A percentile compares a stretch with the other conserved stretches of the same genome.
phyloP scores from a whole-genome alignment of 2,329 filamentous ascomycete genomes.

The Sporothrix inflata region DNA sequence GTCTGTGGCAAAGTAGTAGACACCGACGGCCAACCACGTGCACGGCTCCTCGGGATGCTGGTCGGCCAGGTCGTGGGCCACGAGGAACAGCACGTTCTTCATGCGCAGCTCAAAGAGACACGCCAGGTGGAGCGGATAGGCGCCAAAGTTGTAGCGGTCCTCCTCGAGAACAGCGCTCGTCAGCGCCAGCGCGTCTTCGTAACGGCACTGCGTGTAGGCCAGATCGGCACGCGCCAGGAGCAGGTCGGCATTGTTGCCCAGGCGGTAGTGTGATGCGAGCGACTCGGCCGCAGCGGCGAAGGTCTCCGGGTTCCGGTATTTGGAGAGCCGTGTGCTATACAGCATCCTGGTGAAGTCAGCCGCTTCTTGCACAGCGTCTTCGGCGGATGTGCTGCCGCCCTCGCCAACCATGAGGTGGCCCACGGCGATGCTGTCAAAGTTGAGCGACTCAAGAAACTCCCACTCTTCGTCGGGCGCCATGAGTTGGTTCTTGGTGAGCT shows the following conservation, averaged over 20 bases:
- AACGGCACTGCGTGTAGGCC: constrained; percentile 91
- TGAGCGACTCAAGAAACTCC: constrained; percentile 81
- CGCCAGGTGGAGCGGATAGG: constrained; percentile 89
- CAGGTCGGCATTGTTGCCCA: constrained; percentile 84
- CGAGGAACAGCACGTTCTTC: constrained; percentile 86
- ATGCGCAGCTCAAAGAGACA: constrained; percentile 85
- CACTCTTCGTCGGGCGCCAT: constrained; percentile 89
- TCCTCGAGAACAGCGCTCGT: constrained; percentile 80
- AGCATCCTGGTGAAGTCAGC: constrained; percentile 94
- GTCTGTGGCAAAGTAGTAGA: constrained; percentile 88
- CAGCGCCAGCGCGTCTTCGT: constrained; percentile 80
- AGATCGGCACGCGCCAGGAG: constrained; percentile 88
- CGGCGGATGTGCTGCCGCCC: constrained; percentile 45
- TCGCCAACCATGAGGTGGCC: constrained; percentile 57
- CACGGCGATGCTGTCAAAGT: constrained; percentile 82
- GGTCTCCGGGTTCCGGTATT: constrained; percentile 84
- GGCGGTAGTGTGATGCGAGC: constrained; percentile 89
- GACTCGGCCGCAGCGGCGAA: constrained; percentile 88
- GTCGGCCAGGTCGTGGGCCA: constrained; percentile 91
- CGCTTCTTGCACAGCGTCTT: constrained; percentile 70
- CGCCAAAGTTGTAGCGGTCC: constrained; percentile 85
- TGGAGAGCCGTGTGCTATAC: constrained; percentile 92
- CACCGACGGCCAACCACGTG: constrained; percentile 91
- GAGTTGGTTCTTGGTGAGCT: constrained; percentile 94
- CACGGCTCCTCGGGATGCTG: constrained; percentile 88